A percentile compares a stretch with the other conserved stretches of the same genome.
Evolutionary conservation across 805 yeast species (phyloP).

Genomic region (Sugiyamaella marilandica): DNA sequence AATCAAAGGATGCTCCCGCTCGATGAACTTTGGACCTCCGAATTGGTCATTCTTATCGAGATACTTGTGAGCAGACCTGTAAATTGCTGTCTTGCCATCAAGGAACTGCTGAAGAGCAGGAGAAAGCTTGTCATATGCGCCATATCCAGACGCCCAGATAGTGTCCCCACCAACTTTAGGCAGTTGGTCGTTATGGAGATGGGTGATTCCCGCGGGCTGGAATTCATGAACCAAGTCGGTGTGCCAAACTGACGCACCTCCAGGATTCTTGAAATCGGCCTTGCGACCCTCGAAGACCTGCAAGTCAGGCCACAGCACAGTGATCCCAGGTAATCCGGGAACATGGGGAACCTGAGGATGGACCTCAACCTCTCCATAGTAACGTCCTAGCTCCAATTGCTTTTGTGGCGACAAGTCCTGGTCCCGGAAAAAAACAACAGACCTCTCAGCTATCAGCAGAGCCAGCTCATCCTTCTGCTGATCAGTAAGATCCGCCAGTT

Average conservation of each 20-base stretch:
- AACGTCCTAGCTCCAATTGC: constrained; percentile 43
- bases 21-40: constrained; percentile 38
- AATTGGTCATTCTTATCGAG: constrained; percentile 42
- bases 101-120: constrained; percentile 45
- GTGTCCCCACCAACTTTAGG: constrained; percentile 54
- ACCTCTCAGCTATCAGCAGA: constrained; percentile 43
- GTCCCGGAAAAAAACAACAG: constrained; percentile 48
- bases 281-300: constrained; percentile 27
- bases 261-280: constrained; percentile 19
- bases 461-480: constrained; percentile 47
- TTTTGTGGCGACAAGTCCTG: constrained; percentile 42
- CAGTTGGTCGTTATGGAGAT: constrained; percentile 47
- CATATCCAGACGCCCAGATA: constrained; percentile 49
- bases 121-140: constrained; percentile 49
- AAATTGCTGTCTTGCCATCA: constrained; percentile 42
- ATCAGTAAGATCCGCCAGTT: constrained; percentile 40
- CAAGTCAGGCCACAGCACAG: constrained; percentile 31
- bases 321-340: constrained; percentile 28
- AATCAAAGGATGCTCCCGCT: constrained; percentile 48
- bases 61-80: constrained; percentile 40
- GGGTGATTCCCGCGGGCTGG: constrained; percentile 54
- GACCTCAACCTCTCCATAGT: constrained; percentile 43
- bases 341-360: constrained; percentile 32
- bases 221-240: constrained; percentile 53
- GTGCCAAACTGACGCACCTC: constrained; percentile 42